Conservation (phyloP, 768 basidiomycete species). For the Suillus paluster region DNA sequence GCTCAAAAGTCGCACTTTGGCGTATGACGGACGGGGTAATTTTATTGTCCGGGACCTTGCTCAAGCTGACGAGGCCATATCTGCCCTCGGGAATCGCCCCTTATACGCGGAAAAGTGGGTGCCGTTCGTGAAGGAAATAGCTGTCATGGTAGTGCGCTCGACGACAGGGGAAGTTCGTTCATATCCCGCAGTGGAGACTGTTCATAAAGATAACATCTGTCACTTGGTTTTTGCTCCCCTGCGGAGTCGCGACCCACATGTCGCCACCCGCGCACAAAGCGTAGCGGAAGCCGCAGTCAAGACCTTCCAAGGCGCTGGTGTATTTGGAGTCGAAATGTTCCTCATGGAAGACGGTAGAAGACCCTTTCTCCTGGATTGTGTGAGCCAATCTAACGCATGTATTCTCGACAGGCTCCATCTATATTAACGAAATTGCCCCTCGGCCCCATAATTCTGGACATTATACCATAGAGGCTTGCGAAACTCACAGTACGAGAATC, state of each 20-base stretch:
- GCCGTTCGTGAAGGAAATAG: slow-evolving; percentile 85
- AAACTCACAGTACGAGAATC: slow-evolving; percentile 98
- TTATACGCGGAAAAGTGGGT: slow-evolving; percentile 97
- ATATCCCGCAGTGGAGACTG: slow-evolving; percentile 93
- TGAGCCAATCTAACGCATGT: not conserved
- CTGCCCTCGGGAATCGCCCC: slow-evolving; percentile 63
- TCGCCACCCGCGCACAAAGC: slow-evolving; percentile 62
- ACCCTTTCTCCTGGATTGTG: not conserved
- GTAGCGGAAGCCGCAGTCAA: slow-evolving; percentile 83
- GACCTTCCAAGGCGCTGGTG: slow-evolving; percentile 84
- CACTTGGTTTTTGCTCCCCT: slow-evolving; percentile 92
- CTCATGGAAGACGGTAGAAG: slow-evolving; percentile 79
- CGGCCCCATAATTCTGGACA: slow-evolving; percentile 99
- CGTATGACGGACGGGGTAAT: slow-evolving; percentile 97
- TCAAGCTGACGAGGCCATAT: slow-evolving; percentile 55
- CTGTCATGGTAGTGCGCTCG: slow-evolving; percentile 95
- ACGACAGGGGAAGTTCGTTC: slow-evolving; percentile 71
- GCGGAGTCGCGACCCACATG: slow-evolving; percentile 56
- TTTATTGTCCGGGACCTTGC: slow-evolving; percentile 65
- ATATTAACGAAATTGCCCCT: slow-evolving; percentile 97
- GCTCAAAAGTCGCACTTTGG: slow-evolving; percentile 94
- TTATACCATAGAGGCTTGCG: slow-evolving; percentile 97
- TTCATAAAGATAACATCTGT: slow-evolving; percentile 93
- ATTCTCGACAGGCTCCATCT: slow-evolving; percentile 60
- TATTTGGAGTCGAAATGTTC: slow-evolving; percentile 99